These are phyloP conservation scores for Tetracentron sinense DNA, from an alignment of 164 flowering plant genomes.

Conservation along the genomic window DNA sequence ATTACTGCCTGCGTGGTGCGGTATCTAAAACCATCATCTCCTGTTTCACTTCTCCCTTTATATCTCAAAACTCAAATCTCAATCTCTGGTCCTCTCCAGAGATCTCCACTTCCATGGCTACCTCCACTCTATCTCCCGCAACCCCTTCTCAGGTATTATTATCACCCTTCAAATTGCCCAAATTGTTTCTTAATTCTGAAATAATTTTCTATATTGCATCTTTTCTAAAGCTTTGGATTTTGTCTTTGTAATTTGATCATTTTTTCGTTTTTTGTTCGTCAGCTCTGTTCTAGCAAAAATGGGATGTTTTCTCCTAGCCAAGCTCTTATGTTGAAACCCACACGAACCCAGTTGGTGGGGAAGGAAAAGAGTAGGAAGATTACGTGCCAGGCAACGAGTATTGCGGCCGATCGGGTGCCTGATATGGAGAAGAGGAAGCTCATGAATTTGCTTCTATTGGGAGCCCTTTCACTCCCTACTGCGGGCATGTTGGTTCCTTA, in stretches of 20 bases:
- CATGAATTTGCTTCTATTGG: constrained; percentile 76
- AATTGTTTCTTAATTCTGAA: no score
- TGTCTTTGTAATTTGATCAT: not conserved
- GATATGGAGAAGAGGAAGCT: constrained; percentile 88
- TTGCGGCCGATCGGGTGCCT: constrained; percentile 78
- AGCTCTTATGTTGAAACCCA: constrained; percentile 31
- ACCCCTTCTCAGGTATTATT: constrained; percentile 47
- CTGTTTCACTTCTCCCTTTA: not conserved
- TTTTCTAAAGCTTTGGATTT: not conserved
- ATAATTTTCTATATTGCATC: not conserved
- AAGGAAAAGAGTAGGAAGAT: constrained; percentile 42
- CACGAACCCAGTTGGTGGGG: constrained; percentile 22
- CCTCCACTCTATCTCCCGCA: constrained; percentile 39
- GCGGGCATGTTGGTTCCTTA: constrained; percentile 73
- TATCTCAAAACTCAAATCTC: not conserved
- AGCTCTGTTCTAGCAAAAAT: constrained; percentile 65
- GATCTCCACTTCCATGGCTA: constrained; percentile 33
- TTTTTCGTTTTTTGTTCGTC: not conserved
- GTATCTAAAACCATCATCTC: not conserved
- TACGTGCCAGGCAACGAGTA: constrained; percentile 66
- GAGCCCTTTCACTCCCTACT: constrained; percentile 70
- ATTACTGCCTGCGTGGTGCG: not conserved
- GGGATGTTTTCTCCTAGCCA: constrained; percentile 49
- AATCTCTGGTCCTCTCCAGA: constrained; percentile 3
- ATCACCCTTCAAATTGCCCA: no score